These are phyloP conservation scores for Phytophthora vignae DNA, from an alignment of 352 stramenopile species.

Conservation along the genomic window DNA sequence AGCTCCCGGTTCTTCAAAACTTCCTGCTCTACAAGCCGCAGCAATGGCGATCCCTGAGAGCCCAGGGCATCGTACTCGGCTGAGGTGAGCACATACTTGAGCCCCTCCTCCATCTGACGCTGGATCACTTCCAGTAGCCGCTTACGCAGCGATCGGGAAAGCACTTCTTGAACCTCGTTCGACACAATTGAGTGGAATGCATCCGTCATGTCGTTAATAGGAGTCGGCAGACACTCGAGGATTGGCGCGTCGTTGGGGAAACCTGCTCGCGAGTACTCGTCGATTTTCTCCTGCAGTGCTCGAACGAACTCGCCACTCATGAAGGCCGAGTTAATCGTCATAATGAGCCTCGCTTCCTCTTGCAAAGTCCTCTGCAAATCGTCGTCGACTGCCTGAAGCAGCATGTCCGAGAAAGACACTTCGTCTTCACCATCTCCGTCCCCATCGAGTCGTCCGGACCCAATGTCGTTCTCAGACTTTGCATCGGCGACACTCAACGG, in stretches of 20 bases:
- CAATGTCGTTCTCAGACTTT: constrained; percentile 5
- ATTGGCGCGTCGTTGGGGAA: constrained; percentile 70
- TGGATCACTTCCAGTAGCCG: constrained; percentile 56
- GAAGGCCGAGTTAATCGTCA: constrained; percentile 90
- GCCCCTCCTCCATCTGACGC: constrained; percentile 52
- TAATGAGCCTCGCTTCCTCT: constrained; percentile 82
- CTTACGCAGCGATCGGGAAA: constrained; percentile 55
- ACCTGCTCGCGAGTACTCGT: constrained; percentile 48
- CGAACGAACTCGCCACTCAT: constrained; percentile 82
- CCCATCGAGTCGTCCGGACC: constrained; percentile 8
- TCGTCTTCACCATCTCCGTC: constrained; percentile 36
- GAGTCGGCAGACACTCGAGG: constrained; percentile 78
- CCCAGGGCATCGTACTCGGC: constrained; percentile 72
- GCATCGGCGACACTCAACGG: constrained; percentile 39
- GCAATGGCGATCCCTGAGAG: constrained; percentile 69
- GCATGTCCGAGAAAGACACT: constrained; percentile 82
- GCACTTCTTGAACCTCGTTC: constrained; percentile 75
- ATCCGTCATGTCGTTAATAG: constrained; percentile 71
- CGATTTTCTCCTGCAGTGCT: constrained; percentile 65
- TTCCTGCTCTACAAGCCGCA: constrained; percentile 70
- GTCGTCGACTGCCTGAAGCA: constrained; percentile 81
- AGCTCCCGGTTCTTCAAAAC: constrained; percentile 75
- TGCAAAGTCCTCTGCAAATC: constrained; percentile 69
- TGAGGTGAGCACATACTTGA: constrained; percentile 74
- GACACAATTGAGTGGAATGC: constrained; percentile 78